phyloP scores from a whole-genome alignment of 2,329 filamentous ascomycete species.

The Fusarium sp. region DNA sequence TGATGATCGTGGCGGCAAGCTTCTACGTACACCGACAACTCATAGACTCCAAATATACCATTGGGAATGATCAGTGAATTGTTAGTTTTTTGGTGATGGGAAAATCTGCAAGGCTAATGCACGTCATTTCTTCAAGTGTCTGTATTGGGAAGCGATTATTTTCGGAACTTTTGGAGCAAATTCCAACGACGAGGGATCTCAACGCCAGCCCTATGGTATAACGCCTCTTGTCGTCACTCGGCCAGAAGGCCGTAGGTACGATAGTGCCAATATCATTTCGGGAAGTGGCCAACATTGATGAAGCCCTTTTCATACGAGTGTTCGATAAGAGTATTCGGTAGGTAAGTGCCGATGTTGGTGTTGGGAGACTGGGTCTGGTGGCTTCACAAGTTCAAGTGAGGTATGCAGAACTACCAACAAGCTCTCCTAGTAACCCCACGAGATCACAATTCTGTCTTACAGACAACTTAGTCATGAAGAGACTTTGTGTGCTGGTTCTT shows the following conservation, averaged over 20 bases:
- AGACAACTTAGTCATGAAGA: background rate
- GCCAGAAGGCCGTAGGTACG: background rate
- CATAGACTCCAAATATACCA: background rate
- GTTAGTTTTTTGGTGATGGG: background rate
- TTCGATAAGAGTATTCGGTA: background rate
- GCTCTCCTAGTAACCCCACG: background rate
- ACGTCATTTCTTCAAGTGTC: background rate
- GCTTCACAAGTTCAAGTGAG: background rate
- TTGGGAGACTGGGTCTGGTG: background rate
- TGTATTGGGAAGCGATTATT: background rate
- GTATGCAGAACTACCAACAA: background rate
- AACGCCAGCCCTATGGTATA: background rate
- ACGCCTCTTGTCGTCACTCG: background rate
- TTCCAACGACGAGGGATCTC: background rate
- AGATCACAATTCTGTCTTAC: background rate
- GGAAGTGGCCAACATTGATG: background rate
- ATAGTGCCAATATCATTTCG: background rate
- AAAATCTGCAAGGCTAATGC: background rate
- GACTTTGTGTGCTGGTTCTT: background rate
- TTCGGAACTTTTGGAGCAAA: background rate
- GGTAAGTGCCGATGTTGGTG: no score
- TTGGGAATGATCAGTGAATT: background rate
- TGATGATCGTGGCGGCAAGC: constrained; percentile 6
- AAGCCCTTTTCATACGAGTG: background rate
- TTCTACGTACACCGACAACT: background rate